Percentiles rank a stretch among this genome's conserved stretches.
phyloP scores from a whole-genome alignment of 345 rosid genomes.

The Sonneratia alba region DNA sequence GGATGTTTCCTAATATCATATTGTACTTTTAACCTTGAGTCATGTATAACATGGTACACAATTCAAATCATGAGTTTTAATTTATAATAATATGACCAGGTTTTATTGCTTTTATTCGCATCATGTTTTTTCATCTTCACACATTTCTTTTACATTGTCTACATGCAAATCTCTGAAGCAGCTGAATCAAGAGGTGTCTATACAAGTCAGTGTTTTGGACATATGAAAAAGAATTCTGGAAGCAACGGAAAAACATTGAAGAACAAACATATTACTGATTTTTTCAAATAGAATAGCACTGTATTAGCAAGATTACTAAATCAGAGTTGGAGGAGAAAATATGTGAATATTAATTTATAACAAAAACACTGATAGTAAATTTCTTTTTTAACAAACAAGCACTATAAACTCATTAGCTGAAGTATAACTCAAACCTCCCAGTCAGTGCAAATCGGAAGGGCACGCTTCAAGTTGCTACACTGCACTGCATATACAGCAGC shows the following conservation, averaged over 20 bases:
- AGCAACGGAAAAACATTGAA: not conserved
- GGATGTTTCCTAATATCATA: not conserved
- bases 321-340: not conserved
- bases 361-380: not conserved
- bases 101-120: not conserved
- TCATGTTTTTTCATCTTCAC: not conserved
- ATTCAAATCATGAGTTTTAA: not conserved
- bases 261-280: not conserved
- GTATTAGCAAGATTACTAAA: not conserved
- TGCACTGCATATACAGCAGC: constrained; percentile 78
- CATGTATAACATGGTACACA: not conserved
- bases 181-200: not conserved
- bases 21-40: not conserved
- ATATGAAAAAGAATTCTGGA: not conserved
- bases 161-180: not conserved
- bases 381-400: not conserved
- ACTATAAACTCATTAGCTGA: not conserved
- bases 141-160: not conserved
- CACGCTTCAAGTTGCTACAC: constrained; percentile 79
- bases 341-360: not conserved
- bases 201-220: not conserved
- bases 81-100: not conserved
- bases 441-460: constrained; percentile 83
- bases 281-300: not conserved
- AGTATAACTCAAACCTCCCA: constrained; percentile 68